Evolutionary conservation across 495 filamentous ascomycete genomes (phyloP).

Genomic region (Lepidopterella palustris): DNA sequence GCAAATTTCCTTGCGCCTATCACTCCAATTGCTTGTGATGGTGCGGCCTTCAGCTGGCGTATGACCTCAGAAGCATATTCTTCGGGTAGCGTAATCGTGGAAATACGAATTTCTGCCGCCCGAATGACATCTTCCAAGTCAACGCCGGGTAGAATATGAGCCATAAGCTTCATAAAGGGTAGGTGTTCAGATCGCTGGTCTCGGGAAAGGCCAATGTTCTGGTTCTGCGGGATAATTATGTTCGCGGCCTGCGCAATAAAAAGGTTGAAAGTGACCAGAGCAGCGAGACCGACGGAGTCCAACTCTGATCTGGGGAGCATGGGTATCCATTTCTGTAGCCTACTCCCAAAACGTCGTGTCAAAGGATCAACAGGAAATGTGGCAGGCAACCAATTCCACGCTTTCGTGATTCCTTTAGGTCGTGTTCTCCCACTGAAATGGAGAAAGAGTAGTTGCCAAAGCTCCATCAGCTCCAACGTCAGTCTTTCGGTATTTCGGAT

Average conservation of each 20-base stretch:
- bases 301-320: background rate
- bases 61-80: slow-evolving; percentile 28
- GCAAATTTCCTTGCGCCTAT: slow-evolving; percentile 3
- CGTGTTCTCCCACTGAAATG: slow-evolving; percentile 7
- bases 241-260: background rate
- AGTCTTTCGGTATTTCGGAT: background rate
- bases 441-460: slow-evolving; percentile 20
- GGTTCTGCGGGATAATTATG: background rate
- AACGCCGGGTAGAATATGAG: background rate
- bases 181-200: background rate
- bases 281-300: background rate
- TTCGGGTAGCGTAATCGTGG: slow-evolving; percentile 3
- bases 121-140: background rate
- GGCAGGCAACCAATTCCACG: background rate
- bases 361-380: background rate
- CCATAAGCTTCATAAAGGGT: background rate
- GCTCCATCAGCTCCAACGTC: slow-evolving; percentile 13
- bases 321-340: background rate
- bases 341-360: background rate
- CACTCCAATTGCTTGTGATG: background rate
- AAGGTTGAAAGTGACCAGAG: background rate
- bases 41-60: slow-evolving; percentile 7
- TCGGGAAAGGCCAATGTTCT: background rate
- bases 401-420: background rate
- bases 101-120: background rate